Evolutionary conservation across 352 stramenopile genomes (phyloP).

Genomic region (Phytopythium kandeliae): DNA sequence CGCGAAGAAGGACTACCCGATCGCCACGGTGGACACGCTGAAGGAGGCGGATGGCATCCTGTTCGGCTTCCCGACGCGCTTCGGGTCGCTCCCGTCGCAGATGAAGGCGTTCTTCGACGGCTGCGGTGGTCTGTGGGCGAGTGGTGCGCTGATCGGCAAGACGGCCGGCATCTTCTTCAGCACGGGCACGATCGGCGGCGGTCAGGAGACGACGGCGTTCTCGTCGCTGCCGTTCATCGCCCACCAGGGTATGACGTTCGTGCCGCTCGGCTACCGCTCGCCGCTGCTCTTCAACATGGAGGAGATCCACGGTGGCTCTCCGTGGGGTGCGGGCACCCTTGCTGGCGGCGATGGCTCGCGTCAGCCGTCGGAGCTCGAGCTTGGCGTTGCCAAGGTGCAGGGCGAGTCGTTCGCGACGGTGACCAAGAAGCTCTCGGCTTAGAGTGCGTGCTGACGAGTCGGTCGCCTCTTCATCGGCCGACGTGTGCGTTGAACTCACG

Average conservation of each 20-base stretch:
- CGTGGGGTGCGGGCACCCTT: conserved; percentile 60
- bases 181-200: conserved; percentile 50
- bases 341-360: conserved; percentile 61
- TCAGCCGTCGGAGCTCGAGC: conserved; percentile 75
- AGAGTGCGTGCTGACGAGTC: conserved; percentile 1
- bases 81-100: conserved; percentile 54
- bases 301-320: conserved; percentile 41
- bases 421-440: conserved; percentile 71
- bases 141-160: conserved; percentile 61
- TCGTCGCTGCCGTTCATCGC: conserved; percentile 57
- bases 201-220: conserved; percentile 72
- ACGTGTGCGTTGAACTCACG: neutral
- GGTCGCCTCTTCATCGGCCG: neutral
- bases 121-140: conserved; percentile 55
- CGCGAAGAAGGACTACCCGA: conserved; percentile 38
- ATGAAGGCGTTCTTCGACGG: conserved; percentile 76
- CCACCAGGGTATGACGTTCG: conserved; percentile 79
- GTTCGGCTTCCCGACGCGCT: conserved; percentile 70
- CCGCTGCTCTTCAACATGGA: conserved; percentile 34
- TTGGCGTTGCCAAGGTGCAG: conserved; percentile 66
- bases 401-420: conserved; percentile 79
- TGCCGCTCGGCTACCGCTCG: conserved; percentile 38
- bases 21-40: conserved; percentile 40
- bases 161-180: conserved; percentile 63
- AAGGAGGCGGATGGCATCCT: conserved; percentile 59